Evolutionary conservation across 345 rosid species (phyloP), one percentile per base, ranked within the genome.

Genomic region (Capsella bursapastoris): DNA sequence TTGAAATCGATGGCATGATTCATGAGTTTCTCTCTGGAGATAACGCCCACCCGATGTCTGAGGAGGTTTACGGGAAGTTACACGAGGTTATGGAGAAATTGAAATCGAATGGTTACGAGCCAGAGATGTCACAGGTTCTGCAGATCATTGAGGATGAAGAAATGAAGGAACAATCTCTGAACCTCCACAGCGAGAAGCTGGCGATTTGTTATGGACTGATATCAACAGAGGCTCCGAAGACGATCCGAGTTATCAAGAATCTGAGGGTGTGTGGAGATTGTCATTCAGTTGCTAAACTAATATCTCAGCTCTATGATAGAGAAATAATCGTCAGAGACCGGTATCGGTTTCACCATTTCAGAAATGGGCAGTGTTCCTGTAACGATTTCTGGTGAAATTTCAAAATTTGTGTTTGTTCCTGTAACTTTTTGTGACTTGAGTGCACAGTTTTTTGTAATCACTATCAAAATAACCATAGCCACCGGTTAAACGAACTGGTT

Each of bases 11-110:
- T 78, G 90, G 92, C 7, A 57, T 15, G 50, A 74, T 87, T 22
- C 90, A 90, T 37, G 86, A 86, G 83, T 90, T 87, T 73, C 74
- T 86, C 10, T 88, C 83, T 8, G 94, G 87, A 61, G 97, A 89
- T 60, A 77, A 81, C 34, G 55, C 82, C 8, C 91, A 86, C 69
- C 86, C 86, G 22, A 80, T 82, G 66, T 82, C 80, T 75, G 82
- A 70, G 50, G 79, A 82, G 53, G 88, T 86, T 29, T 88, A 88
- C 38, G 31, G 76, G 29, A 85, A 85, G 80, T 72, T 88, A 73
- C 68, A 86, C 8, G 90, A 90, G 81, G 82, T 85, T 38, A 74
- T 83, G 64, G 75, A 56, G 52, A 82, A 61, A 61, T 18, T 89
- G 66, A 87, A 84, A 71, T 64, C 81, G 22, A 59, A 35, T 44